A percentile compares a stretch with the other conserved stretches of the same genome.
phyloP scores from a whole-genome alignment of 257 asterid genomes.

The Nyctanthes arbortristis region DNA sequence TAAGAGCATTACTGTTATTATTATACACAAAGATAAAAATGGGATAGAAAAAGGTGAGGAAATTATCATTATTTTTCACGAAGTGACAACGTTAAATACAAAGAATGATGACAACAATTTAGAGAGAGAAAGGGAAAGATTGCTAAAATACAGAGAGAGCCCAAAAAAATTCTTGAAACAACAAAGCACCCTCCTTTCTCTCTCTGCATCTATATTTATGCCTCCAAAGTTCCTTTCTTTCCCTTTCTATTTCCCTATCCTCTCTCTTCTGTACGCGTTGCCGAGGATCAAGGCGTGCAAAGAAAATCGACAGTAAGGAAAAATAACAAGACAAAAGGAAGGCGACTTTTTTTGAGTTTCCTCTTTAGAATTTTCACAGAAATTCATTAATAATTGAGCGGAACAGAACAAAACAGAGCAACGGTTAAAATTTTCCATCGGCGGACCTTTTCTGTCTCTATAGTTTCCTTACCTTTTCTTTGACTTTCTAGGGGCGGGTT shows the following conservation, averaged over 20 bases:
- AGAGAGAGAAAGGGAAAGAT: background rate
- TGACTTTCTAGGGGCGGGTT: background rate
- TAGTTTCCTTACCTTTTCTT: slow-evolving; percentile 3
- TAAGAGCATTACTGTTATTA: too few relatives aligned
- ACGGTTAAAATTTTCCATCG: slow-evolving; percentile 34
- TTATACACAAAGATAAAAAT: too few relatives aligned
- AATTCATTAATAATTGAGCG: slow-evolving; percentile 7
- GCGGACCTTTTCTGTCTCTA: slow-evolving; percentile 38
- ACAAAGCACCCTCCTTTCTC: slow-evolving; percentile 14
- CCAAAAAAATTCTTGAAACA: background rate
- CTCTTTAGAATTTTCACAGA: slow-evolving; percentile 12
- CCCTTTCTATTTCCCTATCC: too few relatives aligned
- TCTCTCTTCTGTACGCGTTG: slow-evolving; percentile 4
- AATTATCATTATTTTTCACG: too few relatives aligned
- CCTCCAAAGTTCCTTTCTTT: too few relatives aligned
- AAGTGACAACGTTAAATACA: too few relatives aligned
- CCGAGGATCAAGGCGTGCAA: slow-evolving; percentile 22
- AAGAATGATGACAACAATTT: too few relatives aligned
- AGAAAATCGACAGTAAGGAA: background rate
- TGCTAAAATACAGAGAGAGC: background rate
- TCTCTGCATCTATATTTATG: background rate
- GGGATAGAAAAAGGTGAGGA: too few relatives aligned
- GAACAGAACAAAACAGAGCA: slow-evolving; percentile 31
- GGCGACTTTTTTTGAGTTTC: background rate
- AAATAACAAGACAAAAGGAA: background rate